phyloP scores from a whole-genome alignment of 2,329 filamentous ascomycete genomes.

The Beauveria sp. region DNA sequence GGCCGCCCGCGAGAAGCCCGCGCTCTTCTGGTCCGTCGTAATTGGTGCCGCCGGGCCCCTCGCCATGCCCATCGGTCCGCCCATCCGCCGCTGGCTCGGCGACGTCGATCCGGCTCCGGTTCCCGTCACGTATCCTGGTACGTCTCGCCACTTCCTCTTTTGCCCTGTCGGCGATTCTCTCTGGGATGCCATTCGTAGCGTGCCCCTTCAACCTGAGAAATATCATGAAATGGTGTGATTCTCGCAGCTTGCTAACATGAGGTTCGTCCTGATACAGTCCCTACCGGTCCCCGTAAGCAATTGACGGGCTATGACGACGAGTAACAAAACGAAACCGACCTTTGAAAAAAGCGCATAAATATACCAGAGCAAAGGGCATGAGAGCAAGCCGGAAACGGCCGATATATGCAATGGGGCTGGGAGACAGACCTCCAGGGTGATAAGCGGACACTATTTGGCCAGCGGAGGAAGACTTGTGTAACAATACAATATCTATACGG shows the following conservation, averaged over 20 bases:
- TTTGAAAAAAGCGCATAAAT: constrained; percentile 10
- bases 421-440: neutral
- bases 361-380: neutral
- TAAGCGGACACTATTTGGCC: neutral
- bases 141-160: constrained; percentile 28
- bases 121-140: constrained; percentile 89
- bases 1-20: constrained; percentile 80
- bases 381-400: neutral
- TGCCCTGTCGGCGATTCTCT: neutral
- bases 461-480: constrained; percentile 2
- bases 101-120: constrained; percentile 65
- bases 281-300: constrained; percentile 50
- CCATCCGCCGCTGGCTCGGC: constrained; percentile 64
- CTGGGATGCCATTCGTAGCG: too few species aligned
- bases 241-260: neutral
- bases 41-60: constrained; percentile 68
- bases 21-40: constrained; percentile 79
- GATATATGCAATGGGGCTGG: neutral
- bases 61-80: constrained; percentile 62
- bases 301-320: constrained; percentile 55
- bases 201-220: too few species aligned
- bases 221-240: too few species aligned
- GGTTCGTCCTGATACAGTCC: constrained; percentile 34
- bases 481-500: constrained; percentile 1
- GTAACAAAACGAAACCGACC: constrained; percentile 17